Conservation (phyloP, 2,329 filamentous ascomycete species). For the Scedosporium minutisporum region DNA sequence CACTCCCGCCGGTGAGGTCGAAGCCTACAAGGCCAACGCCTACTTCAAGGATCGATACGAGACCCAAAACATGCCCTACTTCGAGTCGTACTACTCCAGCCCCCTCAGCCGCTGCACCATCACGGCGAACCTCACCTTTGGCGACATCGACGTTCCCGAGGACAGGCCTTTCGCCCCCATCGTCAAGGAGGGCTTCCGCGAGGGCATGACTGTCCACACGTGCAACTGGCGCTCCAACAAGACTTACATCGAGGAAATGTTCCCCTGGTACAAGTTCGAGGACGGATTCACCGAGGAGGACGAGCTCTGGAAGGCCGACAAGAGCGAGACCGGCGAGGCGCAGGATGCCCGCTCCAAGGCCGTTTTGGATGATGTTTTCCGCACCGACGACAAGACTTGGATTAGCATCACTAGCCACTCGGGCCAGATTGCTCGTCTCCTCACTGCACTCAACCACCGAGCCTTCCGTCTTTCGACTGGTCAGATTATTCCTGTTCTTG, state of each 20-base stretch:
- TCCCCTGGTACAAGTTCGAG: slow-evolving; percentile 49
- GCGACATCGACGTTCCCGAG: slow-evolving; percentile 38
- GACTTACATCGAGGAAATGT: slow-evolving; percentile 40
- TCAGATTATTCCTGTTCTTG: slow-evolving; percentile 56
- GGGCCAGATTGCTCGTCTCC: slow-evolving; percentile 43
- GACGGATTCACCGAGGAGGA: slow-evolving; percentile 49
- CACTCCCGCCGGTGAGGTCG: slow-evolving; percentile 43
- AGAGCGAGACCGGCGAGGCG: slow-evolving; percentile 33
- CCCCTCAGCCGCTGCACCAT: slow-evolving; percentile 54
- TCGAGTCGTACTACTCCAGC: slow-evolving; percentile 55
- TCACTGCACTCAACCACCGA: slow-evolving; percentile 50
- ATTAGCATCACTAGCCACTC: slow-evolving; percentile 52
- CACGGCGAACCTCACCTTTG: slow-evolving; percentile 55
- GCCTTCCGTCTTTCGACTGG: slow-evolving; percentile 55
- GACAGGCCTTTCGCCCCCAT: slow-evolving; percentile 43
- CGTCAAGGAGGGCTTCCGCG: slow-evolving; percentile 56
- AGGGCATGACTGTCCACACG: slow-evolving; percentile 58
- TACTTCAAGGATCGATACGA: slow-evolving; percentile 49
- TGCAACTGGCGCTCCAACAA: slow-evolving; percentile 53
- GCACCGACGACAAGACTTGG: slow-evolving; percentile 41
- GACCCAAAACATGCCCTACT: slow-evolving; percentile 45
- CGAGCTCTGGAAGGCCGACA: slow-evolving; percentile 30
- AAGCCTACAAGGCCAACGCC: slow-evolving; percentile 46
- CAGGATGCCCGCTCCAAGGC: slow-evolving; percentile 38
- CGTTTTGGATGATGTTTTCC: slow-evolving; percentile 49